Conservation (phyloP, 768 basidiomycete species). For the Heimioporus sp. region DNA sequence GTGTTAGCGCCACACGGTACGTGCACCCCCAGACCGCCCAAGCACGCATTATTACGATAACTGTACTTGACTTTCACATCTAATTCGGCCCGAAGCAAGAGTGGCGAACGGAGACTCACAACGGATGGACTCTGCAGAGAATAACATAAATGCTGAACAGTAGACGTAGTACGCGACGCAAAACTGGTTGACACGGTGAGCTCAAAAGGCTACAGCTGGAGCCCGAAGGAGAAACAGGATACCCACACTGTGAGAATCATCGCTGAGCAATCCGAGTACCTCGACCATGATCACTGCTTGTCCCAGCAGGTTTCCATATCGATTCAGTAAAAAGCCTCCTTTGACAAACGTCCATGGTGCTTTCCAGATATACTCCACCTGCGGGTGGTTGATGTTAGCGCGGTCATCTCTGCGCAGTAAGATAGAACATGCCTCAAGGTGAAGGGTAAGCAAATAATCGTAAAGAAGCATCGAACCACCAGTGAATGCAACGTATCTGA, state of each 20-base stretch:
- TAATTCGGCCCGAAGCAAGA: background rate
- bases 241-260: constrained; percentile 3
- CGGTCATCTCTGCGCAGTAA: background rate
- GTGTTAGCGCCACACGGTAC: background rate
- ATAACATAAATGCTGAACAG: constrained; percentile 3
- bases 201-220: background rate
- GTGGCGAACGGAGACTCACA: constrained; percentile 2
- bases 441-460: constrained; percentile 10
- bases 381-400: background rate
- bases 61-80: constrained; percentile 5
- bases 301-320: constrained; percentile 17
- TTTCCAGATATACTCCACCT: constrained; percentile 18
- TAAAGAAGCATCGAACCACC: constrained; percentile 4
- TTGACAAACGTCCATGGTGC: constrained; percentile 13
- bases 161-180: constrained; percentile 9
- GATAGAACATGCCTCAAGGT: constrained; percentile 4
- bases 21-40: constrained; percentile 20
- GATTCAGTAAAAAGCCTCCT: constrained; percentile 11
- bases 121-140: constrained; percentile 14
- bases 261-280: background rate
- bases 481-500: constrained; percentile 5
- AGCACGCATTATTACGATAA: constrained; percentile 18
- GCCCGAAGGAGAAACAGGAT: background rate
- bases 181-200: constrained; percentile 4
- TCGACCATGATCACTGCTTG: constrained; percentile 6